Base-by-base conservation (phyloP, 176 grass and related monocot genomes). In the Leersia perrieri region DNA sequence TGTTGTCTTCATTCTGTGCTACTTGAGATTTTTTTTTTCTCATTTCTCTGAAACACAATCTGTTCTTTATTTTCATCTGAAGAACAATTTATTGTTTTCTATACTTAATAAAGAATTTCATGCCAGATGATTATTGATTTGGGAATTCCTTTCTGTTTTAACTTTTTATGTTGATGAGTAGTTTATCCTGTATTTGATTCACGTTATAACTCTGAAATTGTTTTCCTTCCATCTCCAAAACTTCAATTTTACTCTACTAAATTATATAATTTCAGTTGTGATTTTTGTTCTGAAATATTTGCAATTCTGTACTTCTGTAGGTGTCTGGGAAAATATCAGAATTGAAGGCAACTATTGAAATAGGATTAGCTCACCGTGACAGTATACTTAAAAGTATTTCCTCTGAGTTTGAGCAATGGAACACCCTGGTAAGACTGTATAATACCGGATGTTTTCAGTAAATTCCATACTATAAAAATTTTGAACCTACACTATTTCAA, bases 381-480 rank as follows among this genome's bases (percentile, higher is more conserved):
- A 90, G 64, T 55, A 98, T 98, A 85, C 92, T 98, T 38, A 92
- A 98, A 82, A 84, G 45, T 81, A 89, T 98, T 44, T 77, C 85
- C 13, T 84, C 79, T 77, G 87, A 94, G 49, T 98, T 92, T 92
- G 95, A 94, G 67, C 90, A 94, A 35, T 98, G 95, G 95, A 92
- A 87, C 78, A 87, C 77, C 79, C 63, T 92, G 90, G 95, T 98
- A 83, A 83, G 79, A 32, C 74, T 78, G 39, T 60, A 28, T 51
- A 60, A 71, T 33, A 78, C 35, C 33, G 0, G 22, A 32, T 16
- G 49, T 1, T 36, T 80, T 79, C 28, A 60, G 27, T 78, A 74
- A 47, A 71, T 74, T 78, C 61, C 1, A 20, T 25, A 26, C 8
- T 4, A 71, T 85, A 22, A 39, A 55, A 76, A 26, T 63, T 25